These are phyloP conservation scores for Fusarium chuoi DNA, from an alignment of 2,329 filamentous ascomycete genomes.

Conservation along the genomic window DNA sequence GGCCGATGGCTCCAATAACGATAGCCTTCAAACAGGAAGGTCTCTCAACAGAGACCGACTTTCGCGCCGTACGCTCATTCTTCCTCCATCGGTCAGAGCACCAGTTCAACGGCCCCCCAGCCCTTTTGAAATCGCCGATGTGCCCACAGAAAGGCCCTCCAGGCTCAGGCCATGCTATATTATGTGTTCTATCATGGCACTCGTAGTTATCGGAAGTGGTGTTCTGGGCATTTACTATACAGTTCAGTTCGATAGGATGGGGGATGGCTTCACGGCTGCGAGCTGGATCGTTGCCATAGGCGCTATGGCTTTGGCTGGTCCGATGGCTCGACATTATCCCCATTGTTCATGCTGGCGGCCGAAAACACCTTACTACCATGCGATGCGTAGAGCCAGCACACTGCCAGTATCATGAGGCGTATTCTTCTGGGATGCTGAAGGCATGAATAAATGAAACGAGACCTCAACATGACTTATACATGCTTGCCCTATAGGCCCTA, in stretches of 20 bases:
- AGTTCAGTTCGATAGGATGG: background rate
- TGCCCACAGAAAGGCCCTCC: background rate
- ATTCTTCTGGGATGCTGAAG: fast-evolving
- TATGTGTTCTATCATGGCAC: background rate
- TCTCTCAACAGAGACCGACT: fast-evolving
- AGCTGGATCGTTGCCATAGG: background rate
- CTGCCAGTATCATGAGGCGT: background rate
- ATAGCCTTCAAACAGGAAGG: too few relatives aligned
- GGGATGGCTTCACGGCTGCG: background rate
- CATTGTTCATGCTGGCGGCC: background rate
- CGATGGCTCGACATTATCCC: background rate
- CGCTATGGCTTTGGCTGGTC: background rate
- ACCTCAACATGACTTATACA: fast-evolving
- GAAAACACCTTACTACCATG: background rate
- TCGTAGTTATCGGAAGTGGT: background rate
- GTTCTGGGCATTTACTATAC: background rate
- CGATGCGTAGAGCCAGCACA: background rate
- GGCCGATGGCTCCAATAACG: fast-evolving
- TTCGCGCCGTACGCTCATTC: fast-evolving
- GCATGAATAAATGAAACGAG: fast-evolving
- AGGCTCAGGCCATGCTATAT: background rate
- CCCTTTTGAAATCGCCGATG: fast-evolving
- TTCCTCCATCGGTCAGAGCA: too few relatives aligned
- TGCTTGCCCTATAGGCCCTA: background rate
- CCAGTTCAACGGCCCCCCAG: background rate